Percentiles rank a stretch among this genome's conserved stretches.
phyloP scores from a whole-genome alignment of 257 asterid genomes.

The Solanum pennellii region DNA sequence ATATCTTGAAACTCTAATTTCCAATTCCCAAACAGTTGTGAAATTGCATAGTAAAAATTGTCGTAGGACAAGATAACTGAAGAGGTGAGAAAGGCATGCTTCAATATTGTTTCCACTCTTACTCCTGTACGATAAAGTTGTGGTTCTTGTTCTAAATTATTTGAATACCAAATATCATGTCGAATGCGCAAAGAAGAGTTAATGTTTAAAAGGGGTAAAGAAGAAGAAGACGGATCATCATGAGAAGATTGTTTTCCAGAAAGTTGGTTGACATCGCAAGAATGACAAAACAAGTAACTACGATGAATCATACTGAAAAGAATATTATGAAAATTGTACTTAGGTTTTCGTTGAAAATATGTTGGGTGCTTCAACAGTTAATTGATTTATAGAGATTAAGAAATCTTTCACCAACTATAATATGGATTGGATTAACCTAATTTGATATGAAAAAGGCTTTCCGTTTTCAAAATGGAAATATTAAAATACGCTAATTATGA shows the following conservation, averaged over 20 bases:
- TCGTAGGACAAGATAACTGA: neutral
- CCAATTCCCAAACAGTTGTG: neutral
- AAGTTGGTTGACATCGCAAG: neutral
- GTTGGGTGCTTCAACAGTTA: neutral
- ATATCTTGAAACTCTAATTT: neutral
- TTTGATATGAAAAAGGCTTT: neutral
- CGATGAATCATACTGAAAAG: neutral
- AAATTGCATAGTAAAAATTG: neutral
- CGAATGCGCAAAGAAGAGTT: neutral
- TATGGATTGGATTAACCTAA: neutral
- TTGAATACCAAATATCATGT: neutral
- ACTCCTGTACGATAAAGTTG: neutral
- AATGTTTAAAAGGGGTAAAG: neutral
- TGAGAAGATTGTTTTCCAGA: neutral
- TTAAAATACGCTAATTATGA: too few species aligned
- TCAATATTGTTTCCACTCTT: neutral
- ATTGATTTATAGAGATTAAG: neutral
- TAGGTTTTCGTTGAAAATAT: neutral
- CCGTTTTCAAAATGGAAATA: neutral
- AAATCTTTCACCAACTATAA: neutral
- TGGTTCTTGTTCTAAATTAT: neutral
- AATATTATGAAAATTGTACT: too few species aligned
- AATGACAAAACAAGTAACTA: neutral
- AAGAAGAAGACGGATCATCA: neutral
- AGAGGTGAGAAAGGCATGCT: neutral